Evolutionary conservation across 768 basidiomycete species (phyloP), one percentile per base, ranked within the genome.

Genomic region (Inosperma sp.): DNA sequence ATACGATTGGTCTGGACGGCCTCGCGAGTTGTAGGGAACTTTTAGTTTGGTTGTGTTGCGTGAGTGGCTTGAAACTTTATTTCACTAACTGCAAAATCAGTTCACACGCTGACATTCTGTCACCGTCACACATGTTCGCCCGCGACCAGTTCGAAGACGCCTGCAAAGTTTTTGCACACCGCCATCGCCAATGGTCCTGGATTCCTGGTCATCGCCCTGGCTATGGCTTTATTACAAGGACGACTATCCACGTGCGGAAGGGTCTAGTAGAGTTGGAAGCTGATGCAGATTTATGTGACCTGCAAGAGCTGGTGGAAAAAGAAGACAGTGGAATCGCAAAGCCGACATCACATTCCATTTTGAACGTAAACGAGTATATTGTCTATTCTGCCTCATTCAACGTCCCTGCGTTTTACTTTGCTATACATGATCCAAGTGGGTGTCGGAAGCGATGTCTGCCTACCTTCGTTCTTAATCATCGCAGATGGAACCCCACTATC

Each of bases 371-470:
- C 40, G 85, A 93, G 66, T 84, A 80, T 52, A 69, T 94, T 47
- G 84, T 83, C 26, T 86, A 81, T 63, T 93, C 90, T 22, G 69
- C 84, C 8, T 85, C 87, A 0, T 95, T 86, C 62, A 80, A 77
- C 59, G 88, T 90, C 2, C 93, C 93, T 6, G 77, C 82, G 1
- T 86, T 95, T 60, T 93, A 92, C 68, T 92, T 94, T 66, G 77
- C 79, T 4, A 67, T 86, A 12, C 77, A 84, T 55, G 74, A 81
- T 58, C 64, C 76, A 37, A 79, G 92, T 93, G 62, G 64, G 90
- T 84, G 49, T 49, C n/a, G n/a, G n/a, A n/a, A n/a, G n/a, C n/a
- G n/a, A n/a, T n/a, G n/a, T n/a, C n/a, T n/a, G n/a, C n/a, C n/a
- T n/a, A n/a, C n/a, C n/a, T 12, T 36, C 23, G 53, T 37, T 40